These are phyloP conservation scores for Cronartium quercuum DNA, from an alignment of 1,284 basidiomycete species.

Conservation along the genomic window DNA sequence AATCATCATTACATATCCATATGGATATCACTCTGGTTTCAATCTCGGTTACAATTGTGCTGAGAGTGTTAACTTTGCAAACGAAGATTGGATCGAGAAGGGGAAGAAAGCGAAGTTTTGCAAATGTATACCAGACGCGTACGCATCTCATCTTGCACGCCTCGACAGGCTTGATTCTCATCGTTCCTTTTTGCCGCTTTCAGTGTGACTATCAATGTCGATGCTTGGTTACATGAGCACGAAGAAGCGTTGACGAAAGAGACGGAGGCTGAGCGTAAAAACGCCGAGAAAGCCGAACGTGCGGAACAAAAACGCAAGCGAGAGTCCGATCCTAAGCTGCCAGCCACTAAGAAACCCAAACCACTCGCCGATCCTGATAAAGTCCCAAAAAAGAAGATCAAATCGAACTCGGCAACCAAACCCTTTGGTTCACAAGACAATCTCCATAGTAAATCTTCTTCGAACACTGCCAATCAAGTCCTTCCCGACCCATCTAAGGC, in stretches of 20 bases:
- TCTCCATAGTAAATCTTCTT: background rate
- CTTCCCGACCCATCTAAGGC: background rate
- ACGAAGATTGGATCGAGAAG: constrained; percentile 88
- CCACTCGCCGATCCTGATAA: constrained; percentile 24
- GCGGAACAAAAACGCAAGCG: constrained; percentile 38
- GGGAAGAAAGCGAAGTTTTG: constrained; percentile 76
- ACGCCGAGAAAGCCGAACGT: constrained; percentile 39
- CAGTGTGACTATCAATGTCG: constrained; percentile 86
- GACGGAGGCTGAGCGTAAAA: constrained; percentile 38
- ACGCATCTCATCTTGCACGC: constrained; percentile 41
- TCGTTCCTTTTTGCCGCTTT: background rate
- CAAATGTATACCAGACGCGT: constrained; percentile 76
- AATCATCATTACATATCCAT: constrained; percentile 90
- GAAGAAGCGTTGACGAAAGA: constrained; percentile 26
- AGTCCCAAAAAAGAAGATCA: constrained; percentile 10
- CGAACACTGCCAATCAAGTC: background rate
- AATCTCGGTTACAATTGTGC: constrained; percentile 97
- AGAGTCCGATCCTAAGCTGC: background rate
- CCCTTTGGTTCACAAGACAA: background rate
- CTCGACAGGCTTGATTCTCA: background rate
- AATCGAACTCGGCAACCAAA: background rate
- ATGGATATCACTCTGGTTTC: constrained; percentile 83
- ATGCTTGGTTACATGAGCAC: constrained; percentile 54
- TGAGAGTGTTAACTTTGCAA: constrained; percentile 94
- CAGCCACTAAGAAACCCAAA: constrained; percentile 2